Conservation (phyloP, 1,139 yeast species). For the Eremothecium gossypii region DNA sequence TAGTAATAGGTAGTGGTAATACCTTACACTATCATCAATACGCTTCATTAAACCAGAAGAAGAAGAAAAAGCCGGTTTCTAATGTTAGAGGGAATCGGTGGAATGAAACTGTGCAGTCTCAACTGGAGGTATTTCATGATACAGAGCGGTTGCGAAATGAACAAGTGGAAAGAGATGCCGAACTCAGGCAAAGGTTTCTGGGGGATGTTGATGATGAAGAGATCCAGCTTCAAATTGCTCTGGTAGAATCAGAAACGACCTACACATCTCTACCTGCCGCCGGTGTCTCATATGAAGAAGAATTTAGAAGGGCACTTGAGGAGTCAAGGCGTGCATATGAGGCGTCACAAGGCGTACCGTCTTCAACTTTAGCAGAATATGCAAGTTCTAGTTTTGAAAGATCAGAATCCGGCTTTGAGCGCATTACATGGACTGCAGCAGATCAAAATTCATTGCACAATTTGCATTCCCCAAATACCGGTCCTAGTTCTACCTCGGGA, state of each 20-base stretch:
- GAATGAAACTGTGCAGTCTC: slow-evolving; percentile 23
- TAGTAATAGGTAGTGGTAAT: slow-evolving; percentile 25
- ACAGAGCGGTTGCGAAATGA: slow-evolving; percentile 20
- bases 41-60: slow-evolving; percentile 2
- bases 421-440: no score
- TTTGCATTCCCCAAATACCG: no score
- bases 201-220: slow-evolving; percentile 35
- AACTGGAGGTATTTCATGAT: slow-evolving; percentile 28
- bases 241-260: slow-evolving; percentile 30
- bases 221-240: slow-evolving; percentile 36
- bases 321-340: slow-evolving; percentile 37
- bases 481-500: no score
- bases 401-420: no score
- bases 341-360: background rate
- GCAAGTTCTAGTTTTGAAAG: no score
- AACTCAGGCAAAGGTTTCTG: slow-evolving; percentile 23
- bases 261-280: slow-evolving; percentile 2
- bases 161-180: slow-evolving; percentile 16
- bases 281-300: slow-evolving; percentile 15
- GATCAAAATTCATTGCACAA: no score
- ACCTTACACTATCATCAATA: slow-evolving; percentile 25
- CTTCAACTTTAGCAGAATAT: no score
- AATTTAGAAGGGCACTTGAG: slow-evolving; percentile 18
- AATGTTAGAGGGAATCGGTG: slow-evolving; percentile 21
- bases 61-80: slow-evolving; percentile 10